phyloP scores from a whole-genome alignment of 2,329 filamentous ascomycete species.

The Xylariaceae sp. region DNA sequence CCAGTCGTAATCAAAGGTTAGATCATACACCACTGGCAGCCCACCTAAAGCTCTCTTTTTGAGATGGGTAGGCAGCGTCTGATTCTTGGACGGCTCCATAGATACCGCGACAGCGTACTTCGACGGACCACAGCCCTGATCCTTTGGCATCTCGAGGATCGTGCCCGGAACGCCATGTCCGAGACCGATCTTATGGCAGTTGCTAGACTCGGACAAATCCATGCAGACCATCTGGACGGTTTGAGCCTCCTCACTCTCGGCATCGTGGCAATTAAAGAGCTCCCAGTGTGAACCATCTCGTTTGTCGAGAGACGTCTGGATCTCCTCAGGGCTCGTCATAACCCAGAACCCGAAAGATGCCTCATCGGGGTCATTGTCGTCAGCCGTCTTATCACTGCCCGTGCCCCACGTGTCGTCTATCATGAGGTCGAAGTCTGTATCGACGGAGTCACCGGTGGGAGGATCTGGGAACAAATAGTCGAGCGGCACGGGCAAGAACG shows the following conservation, averaged over 20 bases:
- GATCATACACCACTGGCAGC: constrained; percentile 30
- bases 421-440: constrained; percentile 31
- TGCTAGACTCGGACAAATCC: constrained; percentile 32
- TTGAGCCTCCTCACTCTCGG: constrained; percentile 28
- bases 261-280: constrained; percentile 36
- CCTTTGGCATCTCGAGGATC: constrained; percentile 39
- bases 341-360: constrained; percentile 34
- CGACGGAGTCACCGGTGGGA: constrained; percentile 28
- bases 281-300: constrained; percentile 46
- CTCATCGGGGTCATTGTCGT: constrained; percentile 28
- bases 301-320: constrained; percentile 36
- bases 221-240: constrained; percentile 39
- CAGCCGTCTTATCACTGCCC: neutral
- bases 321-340: constrained; percentile 31
- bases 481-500: constrained; percentile 37
- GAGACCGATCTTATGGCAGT: constrained; percentile 37
- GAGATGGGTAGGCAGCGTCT: constrained; percentile 25
- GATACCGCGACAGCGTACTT: constrained; percentile 38
- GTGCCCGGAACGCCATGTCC: constrained; percentile 38
- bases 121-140: constrained; percentile 36
- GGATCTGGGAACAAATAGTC: constrained; percentile 36
- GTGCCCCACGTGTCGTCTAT: constrained; percentile 29
- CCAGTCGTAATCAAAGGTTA: constrained; percentile 43
- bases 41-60: neutral
- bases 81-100: constrained; percentile 24